A percentile compares a stretch with the other conserved stretches of the same genome.
Evolutionary conservation across 2,329 filamentous ascomycete genomes (phyloP).

Genomic region (Aureobasidium sp.): DNA sequence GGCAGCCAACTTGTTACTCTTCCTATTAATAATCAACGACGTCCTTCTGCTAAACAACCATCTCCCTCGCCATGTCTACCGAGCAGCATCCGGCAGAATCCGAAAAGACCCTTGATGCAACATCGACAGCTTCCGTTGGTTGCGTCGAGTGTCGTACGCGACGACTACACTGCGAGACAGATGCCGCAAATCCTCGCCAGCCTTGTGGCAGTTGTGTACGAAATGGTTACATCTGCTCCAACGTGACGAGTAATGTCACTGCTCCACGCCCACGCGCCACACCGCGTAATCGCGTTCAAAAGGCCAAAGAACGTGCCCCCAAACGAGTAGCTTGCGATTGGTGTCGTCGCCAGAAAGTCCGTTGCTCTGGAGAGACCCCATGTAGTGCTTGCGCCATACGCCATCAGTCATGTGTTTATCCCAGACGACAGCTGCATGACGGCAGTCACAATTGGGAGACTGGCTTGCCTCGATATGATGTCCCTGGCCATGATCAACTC

Average conservation of each 20-base stretch:
- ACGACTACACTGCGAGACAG: slow-evolving; percentile 1
- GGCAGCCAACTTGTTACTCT: neutral
- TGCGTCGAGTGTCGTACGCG: slow-evolving; percentile 8
- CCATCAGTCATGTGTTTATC: neutral
- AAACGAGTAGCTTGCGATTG: neutral
- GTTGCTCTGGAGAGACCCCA: neutral
- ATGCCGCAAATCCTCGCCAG: neutral
- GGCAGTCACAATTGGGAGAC: neutral
- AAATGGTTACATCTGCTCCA: slow-evolving; percentile 4
- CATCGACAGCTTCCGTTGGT: neutral
- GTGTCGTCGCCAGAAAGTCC: slow-evolving; percentile 4
- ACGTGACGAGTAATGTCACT: neutral
- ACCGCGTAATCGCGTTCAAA: neutral
- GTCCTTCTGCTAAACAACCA: slow-evolving; percentile 3
- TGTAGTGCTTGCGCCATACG: neutral
- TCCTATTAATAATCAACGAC: neutral
- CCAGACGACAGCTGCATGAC: neutral
- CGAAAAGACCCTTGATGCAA: neutral
- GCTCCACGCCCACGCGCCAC: neutral
- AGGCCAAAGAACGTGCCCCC: neutral
- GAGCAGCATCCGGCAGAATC: slow-evolving; percentile 2
- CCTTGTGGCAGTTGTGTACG: slow-evolving; percentile 1
- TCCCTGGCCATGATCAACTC: neutral
- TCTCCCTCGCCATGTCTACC: slow-evolving; percentile 5
- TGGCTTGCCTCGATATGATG: neutral